phyloP scores from a whole-genome alignment of 2,329 filamentous ascomycete species.

The Talaromyces sp. region DNA sequence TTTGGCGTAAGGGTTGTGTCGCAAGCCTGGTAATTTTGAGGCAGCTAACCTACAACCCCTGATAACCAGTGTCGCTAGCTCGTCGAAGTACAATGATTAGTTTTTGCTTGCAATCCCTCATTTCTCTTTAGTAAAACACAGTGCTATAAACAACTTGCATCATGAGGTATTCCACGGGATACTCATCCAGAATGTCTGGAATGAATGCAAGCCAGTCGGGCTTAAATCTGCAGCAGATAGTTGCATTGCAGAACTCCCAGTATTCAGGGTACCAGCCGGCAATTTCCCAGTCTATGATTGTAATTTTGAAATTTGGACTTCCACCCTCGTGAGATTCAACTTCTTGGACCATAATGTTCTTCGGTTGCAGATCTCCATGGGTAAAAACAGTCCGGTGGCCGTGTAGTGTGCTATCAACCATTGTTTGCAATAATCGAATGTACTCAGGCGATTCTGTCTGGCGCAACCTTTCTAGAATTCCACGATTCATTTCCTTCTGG shows the following conservation, averaged over 20 bases:
- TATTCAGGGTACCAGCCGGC: slow-evolving; percentile 18
- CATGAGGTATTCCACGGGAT: too few species aligned
- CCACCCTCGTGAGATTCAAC: not conserved
- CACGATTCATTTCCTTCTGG: slow-evolving; percentile 17
- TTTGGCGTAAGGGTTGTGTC: too few species aligned
- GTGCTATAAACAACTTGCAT: too few species aligned
- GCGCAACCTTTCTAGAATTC: slow-evolving; percentile 12
- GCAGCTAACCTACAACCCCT: too few species aligned
- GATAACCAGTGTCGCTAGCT: too few species aligned
- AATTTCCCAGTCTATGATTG: slow-evolving; percentile 13
- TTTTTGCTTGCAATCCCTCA: too few species aligned
- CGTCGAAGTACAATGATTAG: too few species aligned
- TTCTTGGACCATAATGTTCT: slow-evolving; percentile 18
- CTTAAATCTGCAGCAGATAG: not conserved
- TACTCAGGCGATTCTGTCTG: slow-evolving; percentile 17
- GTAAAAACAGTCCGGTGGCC: slow-evolving; percentile 18
- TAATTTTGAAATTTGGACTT: too few species aligned
- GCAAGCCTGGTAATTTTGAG: too few species aligned
- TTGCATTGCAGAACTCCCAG: slow-evolving; percentile 20
- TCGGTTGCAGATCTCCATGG: slow-evolving; percentile 18
- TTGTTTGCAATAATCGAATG: slow-evolving; percentile 11
- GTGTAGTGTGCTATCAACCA: slow-evolving; percentile 18
- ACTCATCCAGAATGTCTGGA: too few species aligned
- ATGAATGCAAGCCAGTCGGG: not conserved
- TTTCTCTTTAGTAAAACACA: too few species aligned